Conservation (phyloP, 495 filamentous ascomycete genomes). For the Lasiosphaeria hispida region DNA sequence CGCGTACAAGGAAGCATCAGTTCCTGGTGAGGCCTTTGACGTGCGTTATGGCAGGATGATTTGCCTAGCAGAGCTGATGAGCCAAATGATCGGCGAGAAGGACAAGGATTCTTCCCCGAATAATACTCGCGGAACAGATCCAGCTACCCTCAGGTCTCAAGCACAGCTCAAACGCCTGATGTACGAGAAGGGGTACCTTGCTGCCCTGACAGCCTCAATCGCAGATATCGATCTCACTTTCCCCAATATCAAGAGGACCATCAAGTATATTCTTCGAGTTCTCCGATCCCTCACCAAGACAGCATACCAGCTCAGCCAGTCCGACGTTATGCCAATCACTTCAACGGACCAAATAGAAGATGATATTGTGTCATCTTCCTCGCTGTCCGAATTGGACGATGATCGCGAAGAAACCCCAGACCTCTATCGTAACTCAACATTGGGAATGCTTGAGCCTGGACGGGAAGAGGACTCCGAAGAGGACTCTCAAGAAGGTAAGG, state of each 20-base stretch:
- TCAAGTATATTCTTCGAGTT: constrained; percentile 93
- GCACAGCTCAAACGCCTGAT: constrained; percentile 86
- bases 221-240: constrained; percentile 96
- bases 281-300: constrained; percentile 82
- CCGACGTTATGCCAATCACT: constrained; percentile 62
- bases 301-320: constrained; percentile 79
- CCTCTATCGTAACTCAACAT: constrained; percentile 90
- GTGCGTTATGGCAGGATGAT: constrained; percentile 82
- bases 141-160: constrained; percentile 45
- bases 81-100: constrained; percentile 81
- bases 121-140: constrained; percentile 40
- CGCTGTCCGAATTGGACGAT: constrained; percentile 81
- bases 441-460: constrained; percentile 89
- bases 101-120: constrained; percentile 50
- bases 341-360: constrained; percentile 74
- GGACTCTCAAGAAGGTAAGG: constrained; percentile 60
- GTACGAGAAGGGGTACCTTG: constrained; percentile 96
- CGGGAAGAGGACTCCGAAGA: constrained; percentile 75
- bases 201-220: constrained; percentile 82
- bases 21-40: constrained; percentile 78
- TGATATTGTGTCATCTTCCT: constrained; percentile 86
- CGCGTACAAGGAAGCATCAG: constrained; percentile 85
- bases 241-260: constrained; percentile 83
- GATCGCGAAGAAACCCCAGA: constrained; percentile 96
- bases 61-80: constrained; percentile 84